Evolutionary conservation across 2,329 filamentous ascomycete genomes (phyloP).

Genomic region (Colletotrichum tabaci): DNA sequence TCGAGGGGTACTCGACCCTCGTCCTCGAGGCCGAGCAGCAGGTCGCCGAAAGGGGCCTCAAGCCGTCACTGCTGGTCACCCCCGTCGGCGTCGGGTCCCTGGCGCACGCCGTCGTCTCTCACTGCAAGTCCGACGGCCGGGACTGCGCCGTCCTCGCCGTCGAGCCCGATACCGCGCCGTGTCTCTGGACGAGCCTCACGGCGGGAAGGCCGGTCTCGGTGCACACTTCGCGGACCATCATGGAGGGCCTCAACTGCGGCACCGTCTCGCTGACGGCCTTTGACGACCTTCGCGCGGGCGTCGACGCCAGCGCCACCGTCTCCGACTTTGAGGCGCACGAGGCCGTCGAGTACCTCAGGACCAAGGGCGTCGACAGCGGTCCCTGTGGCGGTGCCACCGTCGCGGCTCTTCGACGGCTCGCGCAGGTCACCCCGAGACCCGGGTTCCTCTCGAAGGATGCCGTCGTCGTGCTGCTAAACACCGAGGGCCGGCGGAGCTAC

Average conservation of each 20-base stretch:
- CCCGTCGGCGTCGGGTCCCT: slow-evolving; percentile 83
- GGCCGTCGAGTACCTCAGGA: slow-evolving; percentile 68
- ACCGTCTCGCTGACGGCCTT: slow-evolving; percentile 78
- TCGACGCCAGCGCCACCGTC: slow-evolving; percentile 74
- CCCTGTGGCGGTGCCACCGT: slow-evolving; percentile 74
- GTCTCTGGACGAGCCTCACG: slow-evolving; percentile 68
- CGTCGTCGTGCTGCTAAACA: slow-evolving; percentile 76
- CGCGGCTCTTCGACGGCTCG: slow-evolving; percentile 69
- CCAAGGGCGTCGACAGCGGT: slow-evolving; percentile 64
- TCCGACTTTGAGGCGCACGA: slow-evolving; percentile 74
- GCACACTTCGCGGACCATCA: slow-evolving; percentile 74
- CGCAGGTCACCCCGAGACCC: slow-evolving; percentile 48
- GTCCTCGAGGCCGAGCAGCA: slow-evolving; percentile 78
- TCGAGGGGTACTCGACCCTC: slow-evolving; percentile 84
- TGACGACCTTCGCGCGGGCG: slow-evolving; percentile 68
- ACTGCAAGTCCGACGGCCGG: slow-evolving; percentile 68
- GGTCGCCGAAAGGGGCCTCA: slow-evolving; percentile 53
- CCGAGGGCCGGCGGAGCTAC: slow-evolving; percentile 74
- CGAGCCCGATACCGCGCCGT: slow-evolving; percentile 77
- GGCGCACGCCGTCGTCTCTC: slow-evolving; percentile 76
- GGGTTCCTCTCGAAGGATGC: slow-evolving; percentile 60
- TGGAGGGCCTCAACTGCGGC: slow-evolving; percentile 82
- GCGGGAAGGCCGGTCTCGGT: slow-evolving; percentile 64
- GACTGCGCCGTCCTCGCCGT: slow-evolving; percentile 70
- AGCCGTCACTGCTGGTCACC: slow-evolving; percentile 67